Evolutionary conservation across 192 early-diverging fungal species (phyloP).

Genomic region (Backusella parvicylindrica): DNA sequence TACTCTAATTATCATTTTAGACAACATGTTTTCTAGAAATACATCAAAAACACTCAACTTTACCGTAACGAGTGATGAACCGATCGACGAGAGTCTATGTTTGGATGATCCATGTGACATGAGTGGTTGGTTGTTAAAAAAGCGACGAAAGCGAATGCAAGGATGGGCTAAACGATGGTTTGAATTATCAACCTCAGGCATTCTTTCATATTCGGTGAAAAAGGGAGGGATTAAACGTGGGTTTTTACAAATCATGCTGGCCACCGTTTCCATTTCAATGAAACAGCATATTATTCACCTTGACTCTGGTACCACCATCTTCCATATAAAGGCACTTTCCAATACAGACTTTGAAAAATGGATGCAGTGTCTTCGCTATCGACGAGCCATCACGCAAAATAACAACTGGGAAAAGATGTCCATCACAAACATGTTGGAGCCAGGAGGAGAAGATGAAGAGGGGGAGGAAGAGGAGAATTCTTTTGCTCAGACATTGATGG

Average conservation of each 20-base stretch:
- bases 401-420: neutral
- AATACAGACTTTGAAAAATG: constrained; percentile 69
- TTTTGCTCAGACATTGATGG: neutral
- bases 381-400: neutral
- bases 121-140: constrained; percentile 55
- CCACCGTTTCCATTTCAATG: constrained; percentile 61
- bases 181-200: constrained; percentile 63
- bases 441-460: neutral
- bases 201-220: constrained; percentile 73
- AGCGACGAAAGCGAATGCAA: constrained; percentile 59
- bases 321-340: constrained; percentile 78
- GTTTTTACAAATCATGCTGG: constrained; percentile 55
- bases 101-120: constrained; percentile 37
- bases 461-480: neutral
- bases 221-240: constrained; percentile 67
- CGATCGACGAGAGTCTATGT: constrained; percentile 19
- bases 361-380: constrained; percentile 32
- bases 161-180: constrained; percentile 93
- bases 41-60: constrained; percentile 50
- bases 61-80: constrained; percentile 40
- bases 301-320: constrained; percentile 79
- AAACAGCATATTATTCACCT: constrained; percentile 76
- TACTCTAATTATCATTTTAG: constrained; percentile 34
- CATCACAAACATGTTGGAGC: neutral
- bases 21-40: constrained; percentile 53